Percentiles rank a stretch among this genome's conserved stretches.
These are phyloP conservation scores for Iris macrosiphon DNA, from an alignment of 106 monocot species.

Conservation along the genomic window DNA sequence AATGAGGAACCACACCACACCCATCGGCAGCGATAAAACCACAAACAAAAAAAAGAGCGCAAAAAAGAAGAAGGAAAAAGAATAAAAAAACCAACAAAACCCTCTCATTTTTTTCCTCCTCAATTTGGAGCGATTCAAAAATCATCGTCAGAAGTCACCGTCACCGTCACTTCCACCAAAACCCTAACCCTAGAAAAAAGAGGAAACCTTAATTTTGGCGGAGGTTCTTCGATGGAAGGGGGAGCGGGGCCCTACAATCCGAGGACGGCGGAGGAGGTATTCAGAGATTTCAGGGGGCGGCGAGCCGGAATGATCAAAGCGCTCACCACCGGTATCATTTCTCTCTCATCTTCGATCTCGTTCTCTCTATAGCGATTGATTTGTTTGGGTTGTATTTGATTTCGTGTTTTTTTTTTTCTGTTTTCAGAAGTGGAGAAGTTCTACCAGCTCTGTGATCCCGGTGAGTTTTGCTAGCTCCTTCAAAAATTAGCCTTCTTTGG, in stretches of 20 bases:
- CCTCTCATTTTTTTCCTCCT: neutral
- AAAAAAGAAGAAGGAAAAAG: neutral
- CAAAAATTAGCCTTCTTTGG: neutral
- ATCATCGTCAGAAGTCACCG: too few relatives aligned
- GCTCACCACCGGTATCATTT: slow-evolving; percentile 20
- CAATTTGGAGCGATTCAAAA: slow-evolving; percentile 3
- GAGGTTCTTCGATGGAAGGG: slow-evolving; percentile 11
- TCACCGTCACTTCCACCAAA: too few relatives aligned
- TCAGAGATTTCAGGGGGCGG: slow-evolving; percentile 28
- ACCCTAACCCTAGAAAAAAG: slow-evolving; percentile 2
- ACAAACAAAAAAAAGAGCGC: too few relatives aligned
- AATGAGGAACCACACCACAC: too few relatives aligned
- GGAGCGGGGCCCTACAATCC: slow-evolving; percentile 14
- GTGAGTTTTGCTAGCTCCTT: slow-evolving; percentile 15
- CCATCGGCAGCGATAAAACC: too few relatives aligned
- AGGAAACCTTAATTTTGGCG: neutral
- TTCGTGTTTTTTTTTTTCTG: neutral
- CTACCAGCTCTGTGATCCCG: slow-evolving; percentile 61
- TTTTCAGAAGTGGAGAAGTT: slow-evolving; percentile 52
- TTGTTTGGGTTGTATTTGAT: slow-evolving; percentile 1
- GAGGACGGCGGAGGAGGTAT: slow-evolving; percentile 30
- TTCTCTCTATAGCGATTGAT: neutral
- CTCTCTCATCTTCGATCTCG: neutral
- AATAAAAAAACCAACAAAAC: neutral
- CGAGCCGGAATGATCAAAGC: slow-evolving; percentile 33